Evolutionary conservation across 352 stramenopile species (phyloP), one percentile per base, ranked within the genome.

Genomic region (Aphanomyces euteiches): DNA sequence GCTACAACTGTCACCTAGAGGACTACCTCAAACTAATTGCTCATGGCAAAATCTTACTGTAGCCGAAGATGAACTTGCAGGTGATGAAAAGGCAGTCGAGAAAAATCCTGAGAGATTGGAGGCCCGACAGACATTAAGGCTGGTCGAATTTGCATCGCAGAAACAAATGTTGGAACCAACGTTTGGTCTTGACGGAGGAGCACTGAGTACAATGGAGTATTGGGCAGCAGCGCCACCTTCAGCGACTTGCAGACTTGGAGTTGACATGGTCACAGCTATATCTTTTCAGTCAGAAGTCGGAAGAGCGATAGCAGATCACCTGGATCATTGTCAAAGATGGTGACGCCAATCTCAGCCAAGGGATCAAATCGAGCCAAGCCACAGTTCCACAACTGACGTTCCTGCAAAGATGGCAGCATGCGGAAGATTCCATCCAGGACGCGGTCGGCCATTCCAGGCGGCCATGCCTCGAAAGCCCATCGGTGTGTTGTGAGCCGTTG

Each of bases 301-400:
- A 7, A 12, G 8, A 10, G 57, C 13, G 13, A 48, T 10, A 10
- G 7, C 8, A n/a, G 17, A 21, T 15, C 17, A 70, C 83, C 83
- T 6, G 83, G 76, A 21, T 93, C 85, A 47, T 93, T 93, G 54
- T 93, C 85, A 83, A 84, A 89, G n/a, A 91, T 74, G 36, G 73
- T 93, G 37, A 91, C 78, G 38, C 81, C 74, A 37, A 91, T 75
- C 15, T 56, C 79, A 57, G 61, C 83, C 6, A 41, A 63, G 4
- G 78, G 75, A 19, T 75, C 69, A 57, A 90, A 89, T 3, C 58
- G 74, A 0, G 73, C 75, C 67, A 82, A 78, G 0, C 83, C 85
- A 21, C 85, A 93, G 41, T 90, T 89, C 83, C 83, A 93, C 0
- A 87, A 64, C 72, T 89, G 82, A 0, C 83, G 69, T 12, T 84